phyloP scores from a whole-genome alignment of 331 rosid species.

The Rosa hybrid region DNA sequence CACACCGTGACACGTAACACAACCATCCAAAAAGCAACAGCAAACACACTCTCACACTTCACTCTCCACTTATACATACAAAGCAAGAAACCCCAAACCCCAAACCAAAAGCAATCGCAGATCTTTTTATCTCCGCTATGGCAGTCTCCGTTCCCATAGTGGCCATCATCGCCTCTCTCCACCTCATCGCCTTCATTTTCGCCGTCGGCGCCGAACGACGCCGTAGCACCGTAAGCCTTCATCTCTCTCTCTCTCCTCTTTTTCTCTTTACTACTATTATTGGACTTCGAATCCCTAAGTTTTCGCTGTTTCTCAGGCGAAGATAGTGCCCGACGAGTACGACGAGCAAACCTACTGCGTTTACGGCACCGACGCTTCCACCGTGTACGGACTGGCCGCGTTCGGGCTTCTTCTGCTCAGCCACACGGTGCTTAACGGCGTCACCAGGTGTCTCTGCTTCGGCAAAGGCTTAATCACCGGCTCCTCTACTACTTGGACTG shows the following conservation, averaged over 20 bases:
- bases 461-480: slow-evolving; percentile 83
- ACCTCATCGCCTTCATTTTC: slow-evolving; percentile 84
- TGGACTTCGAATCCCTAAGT: neutral
- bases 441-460: slow-evolving; percentile 86
- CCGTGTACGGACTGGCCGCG: slow-evolving; percentile 80
- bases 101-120: neutral
- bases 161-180: slow-evolving; percentile 62
- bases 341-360: slow-evolving; percentile 64
- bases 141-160: slow-evolving; percentile 57
- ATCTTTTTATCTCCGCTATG: slow-evolving; percentile 29
- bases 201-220: slow-evolving; percentile 95
- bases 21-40: slow-evolving; percentile 1
- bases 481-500: slow-evolving; percentile 58
- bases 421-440: slow-evolving; percentile 61
- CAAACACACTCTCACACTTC: neutral
- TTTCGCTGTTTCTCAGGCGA: slow-evolving; percentile 43
- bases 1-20: neutral
- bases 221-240: slow-evolving; percentile 58
- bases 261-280: neutral
- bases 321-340: slow-evolving; percentile 64
- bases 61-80: neutral
- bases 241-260: neutral
- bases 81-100: neutral
- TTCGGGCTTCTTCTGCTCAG: slow-evolving; percentile 58
- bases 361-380: slow-evolving; percentile 84